These are phyloP conservation scores for Saccharomycopsis malanga DNA, from an alignment of 805 yeast species.

Conservation along the genomic window DNA sequence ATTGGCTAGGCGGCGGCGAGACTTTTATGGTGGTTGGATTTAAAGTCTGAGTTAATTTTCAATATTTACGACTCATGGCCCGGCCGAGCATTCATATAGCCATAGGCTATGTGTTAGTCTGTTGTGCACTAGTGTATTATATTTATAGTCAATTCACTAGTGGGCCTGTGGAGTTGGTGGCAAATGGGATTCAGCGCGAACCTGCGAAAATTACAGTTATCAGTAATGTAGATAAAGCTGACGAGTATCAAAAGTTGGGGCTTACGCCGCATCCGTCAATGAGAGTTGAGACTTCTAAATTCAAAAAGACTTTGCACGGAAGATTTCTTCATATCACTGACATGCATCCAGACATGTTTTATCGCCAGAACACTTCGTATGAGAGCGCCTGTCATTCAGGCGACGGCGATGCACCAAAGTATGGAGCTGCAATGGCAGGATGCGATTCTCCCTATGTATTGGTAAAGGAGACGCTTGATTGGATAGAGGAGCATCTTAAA, in stretches of 20 bases:
- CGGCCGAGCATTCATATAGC: too few relatives aligned
- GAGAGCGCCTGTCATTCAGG: constrained; percentile 51
- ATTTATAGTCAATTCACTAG: too few relatives aligned
- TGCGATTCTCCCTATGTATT: constrained; percentile 69
- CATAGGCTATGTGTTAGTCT: too few relatives aligned
- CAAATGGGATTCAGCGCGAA: too few relatives aligned
- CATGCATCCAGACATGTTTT: constrained; percentile 74
- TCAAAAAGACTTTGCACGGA: constrained; percentile 47
- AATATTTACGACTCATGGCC: too few relatives aligned
- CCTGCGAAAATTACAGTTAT: background rate
- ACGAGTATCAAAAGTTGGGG: background rate
- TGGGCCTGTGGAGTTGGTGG: too few relatives aligned
- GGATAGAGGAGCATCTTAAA: constrained; percentile 57
- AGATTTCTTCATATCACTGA: constrained; percentile 82
- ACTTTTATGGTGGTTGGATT: too few relatives aligned
- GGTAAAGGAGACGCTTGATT: constrained; percentile 54
- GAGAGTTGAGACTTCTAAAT: background rate
- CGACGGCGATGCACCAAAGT: constrained; percentile 50
- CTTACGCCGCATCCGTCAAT: constrained; percentile 4
- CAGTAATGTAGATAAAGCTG: background rate
- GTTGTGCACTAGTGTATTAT: too few relatives aligned
- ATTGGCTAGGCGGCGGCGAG: too few relatives aligned
- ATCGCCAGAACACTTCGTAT: constrained; percentile 43
- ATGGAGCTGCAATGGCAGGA: constrained; percentile 69
- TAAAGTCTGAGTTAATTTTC: too few relatives aligned